phyloP scores from a whole-genome alignment of 2,329 filamentous ascomycete species.

The Aspergillus sp. region DNA sequence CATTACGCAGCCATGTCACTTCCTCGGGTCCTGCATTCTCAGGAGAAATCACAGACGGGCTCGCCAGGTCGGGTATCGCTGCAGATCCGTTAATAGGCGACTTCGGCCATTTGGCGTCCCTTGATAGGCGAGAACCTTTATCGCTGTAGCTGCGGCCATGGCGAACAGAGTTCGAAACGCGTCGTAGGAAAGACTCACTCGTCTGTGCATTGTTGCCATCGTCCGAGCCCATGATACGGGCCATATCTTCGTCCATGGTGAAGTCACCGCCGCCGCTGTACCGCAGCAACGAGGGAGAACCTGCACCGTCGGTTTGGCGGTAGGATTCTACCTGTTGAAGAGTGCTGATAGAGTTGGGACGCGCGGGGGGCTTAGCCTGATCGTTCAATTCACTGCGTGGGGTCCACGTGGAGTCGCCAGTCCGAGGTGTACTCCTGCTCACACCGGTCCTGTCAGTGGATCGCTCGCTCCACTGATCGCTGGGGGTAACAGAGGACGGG shows the following conservation, averaged over 20 bases:
- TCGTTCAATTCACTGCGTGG: slow-evolving; percentile 52
- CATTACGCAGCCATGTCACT: slow-evolving; percentile 64
- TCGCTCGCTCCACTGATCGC: slow-evolving; percentile 35
- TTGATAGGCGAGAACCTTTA: slow-evolving; percentile 57
- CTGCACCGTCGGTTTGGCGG: slow-evolving; percentile 48
- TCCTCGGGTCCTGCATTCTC: slow-evolving; percentile 57
- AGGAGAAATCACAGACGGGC: slow-evolving; percentile 66
- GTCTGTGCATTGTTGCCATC: slow-evolving; percentile 52
- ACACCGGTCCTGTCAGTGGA: slow-evolving; percentile 34
- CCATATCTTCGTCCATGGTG: slow-evolving; percentile 94
- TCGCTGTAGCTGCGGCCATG: slow-evolving; percentile 89
- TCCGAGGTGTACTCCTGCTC: slow-evolving; percentile 46
- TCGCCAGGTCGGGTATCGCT: slow-evolving; percentile 65
- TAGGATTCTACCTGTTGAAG: slow-evolving; percentile 38
- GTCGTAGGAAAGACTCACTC: slow-evolving; percentile 77
- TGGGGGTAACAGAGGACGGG: slow-evolving; percentile 35
- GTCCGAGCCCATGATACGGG: slow-evolving; percentile 78
- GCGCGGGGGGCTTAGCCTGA: slow-evolving; percentile 26
- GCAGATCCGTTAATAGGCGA: slow-evolving; percentile 60
- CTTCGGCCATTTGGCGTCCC: slow-evolving; percentile 70
- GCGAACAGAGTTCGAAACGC: slow-evolving; percentile 89
- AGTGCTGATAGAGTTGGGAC: slow-evolving; percentile 55
- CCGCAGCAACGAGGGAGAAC: slow-evolving; percentile 68
- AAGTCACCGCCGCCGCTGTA: slow-evolving; percentile 82
- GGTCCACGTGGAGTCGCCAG: slow-evolving; percentile 47